Evolutionary conservation across 768 basidiomycete species (phyloP).

Genomic region (Calocybe gangraenosa): DNA sequence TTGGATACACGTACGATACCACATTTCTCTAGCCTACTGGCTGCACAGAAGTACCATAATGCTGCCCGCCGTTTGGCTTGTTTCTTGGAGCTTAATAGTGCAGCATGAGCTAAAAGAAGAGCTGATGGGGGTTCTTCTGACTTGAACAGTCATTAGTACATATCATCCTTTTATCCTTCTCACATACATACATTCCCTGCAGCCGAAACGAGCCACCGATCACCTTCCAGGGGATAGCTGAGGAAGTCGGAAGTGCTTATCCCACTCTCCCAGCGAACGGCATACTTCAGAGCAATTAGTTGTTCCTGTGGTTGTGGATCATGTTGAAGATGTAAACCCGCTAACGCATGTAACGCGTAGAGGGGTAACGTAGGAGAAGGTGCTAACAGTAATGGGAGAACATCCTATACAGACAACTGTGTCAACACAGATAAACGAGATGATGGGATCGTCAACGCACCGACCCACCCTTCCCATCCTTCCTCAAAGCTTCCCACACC

Average conservation of each 20-base stretch:
- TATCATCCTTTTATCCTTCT: neutral
- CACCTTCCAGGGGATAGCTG: conserved; percentile 58
- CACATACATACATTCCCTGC: conserved; percentile 62
- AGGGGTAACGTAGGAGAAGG: conserved; percentile 58
- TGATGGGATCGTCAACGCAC: conserved; percentile 40
- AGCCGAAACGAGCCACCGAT: conserved; percentile 84
- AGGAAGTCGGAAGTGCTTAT: conserved; percentile 58
- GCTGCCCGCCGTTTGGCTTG: conserved; percentile 59
- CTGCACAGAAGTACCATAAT: conserved; percentile 76
- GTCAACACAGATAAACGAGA: neutral
- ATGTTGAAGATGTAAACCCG: conserved; percentile 37
- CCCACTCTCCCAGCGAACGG: conserved; percentile 75
- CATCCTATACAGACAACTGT: conserved; percentile 51
- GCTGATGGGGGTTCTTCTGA: conserved; percentile 81
- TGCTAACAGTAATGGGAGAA: conserved; percentile 68
- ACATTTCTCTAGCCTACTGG: conserved; percentile 75
- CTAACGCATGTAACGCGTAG: conserved; percentile 60
- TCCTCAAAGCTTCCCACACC: conserved; percentile 84
- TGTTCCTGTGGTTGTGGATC: conserved; percentile 63
- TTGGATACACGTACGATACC: conserved; percentile 62
- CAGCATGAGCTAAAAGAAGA: conserved; percentile 78
- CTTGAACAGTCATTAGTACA: conserved; percentile 37
- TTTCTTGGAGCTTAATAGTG: conserved; percentile 60
- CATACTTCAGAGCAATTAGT: conserved; percentile 61
- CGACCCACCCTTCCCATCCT: conserved; percentile 84